Base-by-base conservation (phyloP, 495 filamentous ascomycete species). In the Amniculicola lignicola region DNA sequence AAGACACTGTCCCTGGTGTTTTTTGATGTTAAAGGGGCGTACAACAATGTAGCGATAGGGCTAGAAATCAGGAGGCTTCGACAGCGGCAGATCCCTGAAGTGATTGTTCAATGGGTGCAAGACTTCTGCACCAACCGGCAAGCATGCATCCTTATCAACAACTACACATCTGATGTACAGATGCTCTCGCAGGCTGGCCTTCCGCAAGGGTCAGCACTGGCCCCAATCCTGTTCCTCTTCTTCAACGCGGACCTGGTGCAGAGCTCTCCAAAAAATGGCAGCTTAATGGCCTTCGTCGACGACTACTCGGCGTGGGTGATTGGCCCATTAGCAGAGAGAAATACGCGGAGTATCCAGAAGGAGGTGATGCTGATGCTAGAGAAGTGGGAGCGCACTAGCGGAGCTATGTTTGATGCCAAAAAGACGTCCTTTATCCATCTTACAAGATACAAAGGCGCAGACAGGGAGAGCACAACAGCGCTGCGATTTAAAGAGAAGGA, bases 11-110 rank as follows among this genome's bases (percentile, higher is more conserved):
- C 61, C 35, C n/a, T 75, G 44, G 63, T 74, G 47, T 69, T 58
- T 49, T 74, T 74, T 41, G 69, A 76, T 63, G 68, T 74, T 15
- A 73, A 74, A 57, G 71, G 71, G 10, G 73, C 68, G 37, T 76
- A 73, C 51, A 74, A 75, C 35, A 54, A 68, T 4, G 70, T 76
- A 11, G 64, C 44, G 35, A 71, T 66, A 45, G 66, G 67, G 57
- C 56, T 61, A 59, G 37, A 72, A 36, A 35, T 71, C 33, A 52
- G 68, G 41, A 69, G 68, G 51, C 53, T 75, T 16, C 62, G 54
- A 56, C 60, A 62, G 22, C 41, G 66, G 63, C 57, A 63, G 16
- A 70, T 74, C 44, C 67, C 64, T 10, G 54, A 63, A 11, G 46
- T 16, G 9, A 52, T 74, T 33, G 46, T 63, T 6, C 48, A 57